Base-by-base conservation (phyloP, 1,284 basidiomycete genomes). In the Cutaneotrichosporon cavernicola region DNA sequence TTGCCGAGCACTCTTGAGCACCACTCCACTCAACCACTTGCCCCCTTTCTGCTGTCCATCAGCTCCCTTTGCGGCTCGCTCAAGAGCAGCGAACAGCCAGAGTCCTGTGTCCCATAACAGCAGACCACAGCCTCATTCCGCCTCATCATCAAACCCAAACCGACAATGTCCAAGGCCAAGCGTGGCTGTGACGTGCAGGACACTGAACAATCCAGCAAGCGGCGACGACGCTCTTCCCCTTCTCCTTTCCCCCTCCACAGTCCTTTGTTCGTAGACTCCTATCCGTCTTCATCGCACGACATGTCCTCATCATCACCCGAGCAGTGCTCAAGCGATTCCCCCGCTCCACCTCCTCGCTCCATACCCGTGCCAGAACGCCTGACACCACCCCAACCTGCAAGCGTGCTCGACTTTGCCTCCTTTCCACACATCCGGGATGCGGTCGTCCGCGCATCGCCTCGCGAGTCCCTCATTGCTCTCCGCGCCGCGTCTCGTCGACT, bases 391-490 rank as follows among this genome's bases (percentile, higher is more conserved):
- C 5, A 31, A 34, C 6, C 13, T 16, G 36, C 55, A 8, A 22
- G 21, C 22, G 34, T 26, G 6, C 55, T 56, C 22, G 55, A 56
- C 34, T 40, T 56, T 26, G 5, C 55, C 13, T 34, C 55, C 5
- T 56, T 40, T 22, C 58, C 58, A 1, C 58, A 60, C n/a, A 14
- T 60, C 6, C 32, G 22, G 22, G 58, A 60, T 22, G 21, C 30
- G 10, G 31, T 60, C 16, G 50, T 60, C 1, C 22, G 16, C 22
- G 51, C 10, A 21, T 13, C 58, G 5, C 21, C 58, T 2, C 26
- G 49, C 22, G 26, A 21, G 0, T 40, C 50, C 16, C 36, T 60
- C 4, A 30, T 40, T 8, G 58, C 50, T 2, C 26, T 60, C 6
- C 58, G 58, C 36, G 36, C 34, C 0, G 49, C 58, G 6, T 60